Percentiles rank a stretch among this genome's conserved stretches.
Evolutionary conservation across 1,284 basidiomycete genomes (phyloP).

Genomic region (Cutaneotrichosporon mucoides): DNA sequence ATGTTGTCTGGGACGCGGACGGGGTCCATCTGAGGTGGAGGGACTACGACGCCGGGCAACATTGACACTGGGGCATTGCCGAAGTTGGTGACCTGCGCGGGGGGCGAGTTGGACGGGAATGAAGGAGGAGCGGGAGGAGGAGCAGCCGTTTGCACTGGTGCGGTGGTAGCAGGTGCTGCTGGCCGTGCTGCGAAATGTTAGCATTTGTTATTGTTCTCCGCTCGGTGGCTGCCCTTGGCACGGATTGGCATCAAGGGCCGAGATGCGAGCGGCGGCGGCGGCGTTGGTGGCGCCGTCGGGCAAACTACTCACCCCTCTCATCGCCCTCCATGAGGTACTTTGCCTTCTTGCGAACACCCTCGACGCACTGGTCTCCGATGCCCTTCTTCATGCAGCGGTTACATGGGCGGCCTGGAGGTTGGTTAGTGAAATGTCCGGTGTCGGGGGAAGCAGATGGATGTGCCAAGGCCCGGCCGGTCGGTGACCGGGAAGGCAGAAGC

Average conservation of each 20-base stretch:
- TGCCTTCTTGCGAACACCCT: slow-evolving; percentile 95
- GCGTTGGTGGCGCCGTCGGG: background rate
- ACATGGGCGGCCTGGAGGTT: slow-evolving; percentile 76
- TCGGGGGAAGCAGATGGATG: slow-evolving; percentile 4
- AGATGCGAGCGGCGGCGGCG: too few relatives aligned
- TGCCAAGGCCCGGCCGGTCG: background rate
- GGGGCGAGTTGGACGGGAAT: slow-evolving; percentile 11
- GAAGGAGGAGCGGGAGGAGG: slow-evolving; percentile 4
- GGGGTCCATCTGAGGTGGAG: slow-evolving; percentile 8
- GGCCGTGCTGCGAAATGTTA: background rate
- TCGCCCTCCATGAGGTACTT: slow-evolving; percentile 93
- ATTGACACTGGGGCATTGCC: slow-evolving; percentile 17
- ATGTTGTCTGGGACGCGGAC: slow-evolving; percentile 23
- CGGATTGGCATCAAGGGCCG: too few relatives aligned
- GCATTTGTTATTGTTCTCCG: background rate
- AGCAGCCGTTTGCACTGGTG: background rate
- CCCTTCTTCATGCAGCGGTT: slow-evolving; percentile 92
- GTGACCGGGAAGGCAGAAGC: too few relatives aligned
- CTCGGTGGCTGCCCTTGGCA: background rate
- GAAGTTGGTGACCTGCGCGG: slow-evolving; percentile 5
- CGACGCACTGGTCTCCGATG: slow-evolving; percentile 79
- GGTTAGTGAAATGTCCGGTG: background rate
- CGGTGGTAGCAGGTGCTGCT: background rate
- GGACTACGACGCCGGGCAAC: slow-evolving; percentile 11
- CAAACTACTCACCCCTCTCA: slow-evolving; percentile 65